Evolutionary conservation across 1,284 basidiomycete species (phyloP), one percentile per base, ranked within the genome.

Genomic region (Marasmius sp.): DNA sequence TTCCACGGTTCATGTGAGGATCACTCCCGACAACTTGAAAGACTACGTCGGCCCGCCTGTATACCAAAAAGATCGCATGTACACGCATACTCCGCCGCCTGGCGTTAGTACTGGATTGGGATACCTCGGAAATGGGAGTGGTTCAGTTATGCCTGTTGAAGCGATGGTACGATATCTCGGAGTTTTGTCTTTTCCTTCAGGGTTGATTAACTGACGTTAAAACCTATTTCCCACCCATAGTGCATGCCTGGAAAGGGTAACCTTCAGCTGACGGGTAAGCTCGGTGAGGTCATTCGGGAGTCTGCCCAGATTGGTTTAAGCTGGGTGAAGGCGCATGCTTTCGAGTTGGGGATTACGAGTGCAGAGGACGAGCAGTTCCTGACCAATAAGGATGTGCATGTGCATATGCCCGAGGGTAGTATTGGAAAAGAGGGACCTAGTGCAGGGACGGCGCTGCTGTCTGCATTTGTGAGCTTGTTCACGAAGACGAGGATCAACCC

Each of bases 391-490:
- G 94, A 97, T 70, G 83, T 97, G 16, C 95, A 97, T 73, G 84
- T 97, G 49, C 95, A 97, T 74, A 97, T 96, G 95, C 95, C 95
- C 0, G 95, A 97, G 74, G 97, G 97, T 6, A 93, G 93, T 62
- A 94, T 99, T 64, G 97, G 97, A 55, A 99, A 99, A 79, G 97
- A 99, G 71, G 97, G 97, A 0, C 97, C 97, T 0, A 95, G 93
- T 67, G 97, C 97, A 0, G 97, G 97, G 54, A 97, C 95, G 1
- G 97, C 97, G 0, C 90, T 99, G 52, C 74, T 96, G 57, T 89
- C 92, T 39, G 95, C 95, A 0, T 92, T 98, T 69, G 94, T 98
- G 20, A 94, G 91, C 51, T 79, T 98, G 63, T 92, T 98, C 77
- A 94, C 92, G 1, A 90, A 89, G 77, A 92, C 87, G 10, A 85